These are phyloP conservation scores for Aspergillus pseudoterreus DNA, from an alignment of 2,329 filamentous ascomycete genomes.

Conservation along the genomic window DNA sequence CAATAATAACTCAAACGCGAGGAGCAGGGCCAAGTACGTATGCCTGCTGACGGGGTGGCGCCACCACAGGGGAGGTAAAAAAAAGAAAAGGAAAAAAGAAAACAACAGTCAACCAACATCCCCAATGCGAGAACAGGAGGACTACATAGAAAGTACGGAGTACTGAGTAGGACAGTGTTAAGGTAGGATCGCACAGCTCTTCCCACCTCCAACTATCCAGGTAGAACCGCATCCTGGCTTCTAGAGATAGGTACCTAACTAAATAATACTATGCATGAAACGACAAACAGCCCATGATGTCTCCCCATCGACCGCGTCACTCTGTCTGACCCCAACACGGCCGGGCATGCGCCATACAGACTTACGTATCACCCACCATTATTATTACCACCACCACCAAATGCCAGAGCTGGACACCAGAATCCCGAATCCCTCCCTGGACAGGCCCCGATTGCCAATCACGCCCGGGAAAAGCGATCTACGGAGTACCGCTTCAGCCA, in stretches of 20 bases:
- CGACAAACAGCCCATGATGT: no score
- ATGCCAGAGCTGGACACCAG: not conserved
- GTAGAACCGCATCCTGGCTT: no score
- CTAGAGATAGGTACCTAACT: no score
- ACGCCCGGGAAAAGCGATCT: constrained; percentile 9
- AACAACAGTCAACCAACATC: not conserved
- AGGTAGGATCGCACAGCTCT: not conserved
- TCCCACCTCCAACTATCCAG: not conserved
- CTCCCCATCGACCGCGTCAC: constrained; percentile 4
- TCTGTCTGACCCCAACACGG: constrained; percentile 8
- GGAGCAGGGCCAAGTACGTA: constrained; percentile 6
- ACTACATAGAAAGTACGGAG: no score
- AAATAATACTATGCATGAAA: no score
- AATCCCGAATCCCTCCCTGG: no score
- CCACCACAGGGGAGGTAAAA: constrained; percentile 9
- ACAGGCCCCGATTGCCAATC: not conserved
- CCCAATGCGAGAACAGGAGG: not conserved
- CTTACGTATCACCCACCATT: not conserved
- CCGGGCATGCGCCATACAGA: constrained; percentile 2
- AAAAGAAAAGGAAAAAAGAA: not conserved
- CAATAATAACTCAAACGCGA: constrained; percentile 10
- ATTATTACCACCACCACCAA: not conserved
- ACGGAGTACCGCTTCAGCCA: constrained; percentile 9
- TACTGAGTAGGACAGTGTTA: not conserved
- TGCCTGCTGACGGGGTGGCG: constrained; percentile 10